A percentile compares a stretch with the other conserved stretches of the same genome.
Evolutionary conservation across 2,329 filamentous ascomycete genomes (phyloP).

Genomic region (Acrocalymma vagum): DNA sequence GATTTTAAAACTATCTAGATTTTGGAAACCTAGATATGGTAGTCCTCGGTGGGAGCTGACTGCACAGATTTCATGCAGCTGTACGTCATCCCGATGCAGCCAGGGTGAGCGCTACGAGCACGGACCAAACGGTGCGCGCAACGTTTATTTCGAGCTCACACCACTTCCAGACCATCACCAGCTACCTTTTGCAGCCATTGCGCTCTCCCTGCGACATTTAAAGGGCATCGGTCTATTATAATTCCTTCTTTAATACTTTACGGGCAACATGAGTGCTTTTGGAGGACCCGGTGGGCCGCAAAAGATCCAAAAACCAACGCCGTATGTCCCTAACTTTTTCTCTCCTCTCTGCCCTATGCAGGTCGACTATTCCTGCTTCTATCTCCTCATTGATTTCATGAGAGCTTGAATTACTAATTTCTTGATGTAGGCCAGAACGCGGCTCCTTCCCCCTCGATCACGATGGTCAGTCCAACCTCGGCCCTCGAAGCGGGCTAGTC

Average conservation of each 20-base stretch:
- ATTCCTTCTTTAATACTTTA: not conserved
- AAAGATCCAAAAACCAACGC: constrained; percentile 72
- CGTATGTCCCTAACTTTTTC: constrained; percentile 60
- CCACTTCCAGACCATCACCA: constrained; percentile 18
- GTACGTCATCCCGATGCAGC: constrained; percentile 27
- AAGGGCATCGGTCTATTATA: no score
- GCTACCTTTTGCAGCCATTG: constrained; percentile 10
- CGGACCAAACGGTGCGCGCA: constrained; percentile 22
- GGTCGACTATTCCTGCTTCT: not conserved
- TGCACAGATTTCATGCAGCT: no score
- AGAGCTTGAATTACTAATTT: constrained; percentile 16
- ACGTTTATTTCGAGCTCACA: constrained; percentile 37
- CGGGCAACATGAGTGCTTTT: constrained; percentile 67
- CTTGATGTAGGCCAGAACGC: constrained; percentile 75
- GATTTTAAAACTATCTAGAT: no score
- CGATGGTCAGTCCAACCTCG: constrained; percentile 65
- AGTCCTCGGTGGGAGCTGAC: no score
- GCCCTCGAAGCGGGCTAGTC: constrained; percentile 55
- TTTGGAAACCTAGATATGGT: no score
- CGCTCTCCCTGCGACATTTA: not conserved
- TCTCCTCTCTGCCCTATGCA: constrained; percentile 3
- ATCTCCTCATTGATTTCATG: not conserved
- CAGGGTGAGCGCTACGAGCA: constrained; percentile 18
- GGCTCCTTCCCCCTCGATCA: constrained; percentile 97
- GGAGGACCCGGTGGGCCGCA: constrained; percentile 74